Evolutionary conservation across 1,139 yeast species (phyloP), one percentile per base, ranked within the genome.

Genomic region (Candida labiduridarum): DNA sequence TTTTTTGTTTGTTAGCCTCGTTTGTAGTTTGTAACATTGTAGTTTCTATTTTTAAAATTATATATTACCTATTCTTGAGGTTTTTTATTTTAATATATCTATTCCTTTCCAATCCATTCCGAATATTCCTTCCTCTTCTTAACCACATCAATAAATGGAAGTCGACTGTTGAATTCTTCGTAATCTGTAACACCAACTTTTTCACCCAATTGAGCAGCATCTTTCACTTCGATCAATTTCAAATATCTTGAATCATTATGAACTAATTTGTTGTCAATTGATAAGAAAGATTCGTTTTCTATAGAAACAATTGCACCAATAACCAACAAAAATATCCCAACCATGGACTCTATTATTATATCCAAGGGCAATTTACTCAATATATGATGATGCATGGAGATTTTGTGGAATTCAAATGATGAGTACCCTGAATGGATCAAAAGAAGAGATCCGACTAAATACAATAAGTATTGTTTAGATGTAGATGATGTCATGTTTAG

Each of bases 361-460:
- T 80, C 83, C 8, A 59, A 50, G 3, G 79, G 79, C 52, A 38
- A 38, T 19, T 22, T 22, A 9, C 56, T 45, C 49, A 50, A 50
- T 19, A 11, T 18, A 25, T 34, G 41, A 34, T 58, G 56, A 46
- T 52, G 55, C 16, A 63, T 49, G 12, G 56, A 45, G n/a, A 50
- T 52, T 57, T 75, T 80, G 52, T 77, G 79, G 60, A 74, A 71
- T 56, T 80, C 84, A 57, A 74, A 75, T 1, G 83, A 72, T 11
- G 84, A 80, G 56, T 79, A 80, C 2, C 78, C 81, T 3, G 83
- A 71, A 58, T 81, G 84, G 11, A 67, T 44, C 35, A 78, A 63
- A 14, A 76, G 57, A 16, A 68, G 47, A n/a, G 60, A 48, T 1
- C 81, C 80, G 2, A 72, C 44, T 18, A 66, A 48, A 52, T 68